These are phyloP conservation scores for Ogataea henricii DNA, from an alignment of 805 yeast species.

Conservation along the genomic window DNA sequence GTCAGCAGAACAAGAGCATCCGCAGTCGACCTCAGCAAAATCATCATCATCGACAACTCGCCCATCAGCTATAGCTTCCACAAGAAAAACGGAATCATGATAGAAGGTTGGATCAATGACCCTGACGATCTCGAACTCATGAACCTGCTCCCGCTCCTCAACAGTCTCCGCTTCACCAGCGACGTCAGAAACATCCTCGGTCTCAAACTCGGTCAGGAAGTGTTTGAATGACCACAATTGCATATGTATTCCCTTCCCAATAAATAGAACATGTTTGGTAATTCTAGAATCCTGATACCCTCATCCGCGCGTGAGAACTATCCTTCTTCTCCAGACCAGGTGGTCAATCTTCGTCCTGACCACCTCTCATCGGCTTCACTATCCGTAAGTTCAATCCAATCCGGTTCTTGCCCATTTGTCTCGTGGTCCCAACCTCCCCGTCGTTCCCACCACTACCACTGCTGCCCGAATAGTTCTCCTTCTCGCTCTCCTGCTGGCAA, in stretches of 20 bases:
- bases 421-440: slow-evolving; percentile 7
- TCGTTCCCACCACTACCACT: background rate
- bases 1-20: slow-evolving; percentile 25
- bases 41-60: slow-evolving; percentile 86
- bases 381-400: slow-evolving; percentile 59
- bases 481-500: slow-evolving; percentile 10
- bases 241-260: too few species aligned
- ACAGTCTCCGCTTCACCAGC: slow-evolving; percentile 73
- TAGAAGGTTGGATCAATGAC: slow-evolving; percentile 98
- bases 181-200: slow-evolving; percentile 83
- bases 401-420: slow-evolving; percentile 27
- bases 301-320: background rate
- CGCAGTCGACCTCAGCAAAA: slow-evolving; percentile 56
- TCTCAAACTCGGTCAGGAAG: slow-evolving; percentile 69
- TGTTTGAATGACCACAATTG: slow-evolving; percentile 43
- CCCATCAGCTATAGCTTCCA: slow-evolving; percentile 86
- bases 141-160: slow-evolving; percentile 76
- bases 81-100: slow-evolving; percentile 85
- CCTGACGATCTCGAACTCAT: slow-evolving; percentile 86
- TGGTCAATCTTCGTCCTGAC: slow-evolving; percentile 23
- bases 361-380: slow-evolving; percentile 45
- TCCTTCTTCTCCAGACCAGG: background rate
- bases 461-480: slow-evolving; percentile 20
- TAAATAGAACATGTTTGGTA: too few species aligned
- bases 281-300: background rate